Evolutionary conservation across 129 eudicot genomes (phyloP).

Genomic region (Calendula officinalis): DNA sequence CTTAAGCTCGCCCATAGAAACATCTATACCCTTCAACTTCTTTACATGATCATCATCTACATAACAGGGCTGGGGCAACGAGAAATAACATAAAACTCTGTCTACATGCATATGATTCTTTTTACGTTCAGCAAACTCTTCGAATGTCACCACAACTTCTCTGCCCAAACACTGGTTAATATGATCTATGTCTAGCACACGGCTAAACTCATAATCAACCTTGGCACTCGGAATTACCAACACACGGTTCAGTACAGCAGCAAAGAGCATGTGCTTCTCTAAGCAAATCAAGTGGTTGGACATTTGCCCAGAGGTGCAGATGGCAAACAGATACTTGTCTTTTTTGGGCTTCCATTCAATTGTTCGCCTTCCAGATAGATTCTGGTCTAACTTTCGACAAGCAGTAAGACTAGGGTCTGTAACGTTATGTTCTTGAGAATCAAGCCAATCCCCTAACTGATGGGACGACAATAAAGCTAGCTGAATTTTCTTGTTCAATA

Average conservation of each 20-base stretch:
- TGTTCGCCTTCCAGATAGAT: slow-evolving; percentile 49
- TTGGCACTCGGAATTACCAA: slow-evolving; percentile 80
- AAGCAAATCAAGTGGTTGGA: slow-evolving; percentile 94
- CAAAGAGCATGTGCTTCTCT: slow-evolving; percentile 97
- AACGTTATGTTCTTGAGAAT: slow-evolving; percentile 18
- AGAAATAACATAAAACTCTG: slow-evolving; percentile 79
- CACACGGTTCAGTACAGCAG: slow-evolving; percentile 63
- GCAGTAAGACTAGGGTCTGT: slow-evolving; percentile 31
- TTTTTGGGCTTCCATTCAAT: slow-evolving; percentile 77
- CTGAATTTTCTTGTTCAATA: slow-evolving; percentile 67
- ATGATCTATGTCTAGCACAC: slow-evolving; percentile 80
- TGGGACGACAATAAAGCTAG: slow-evolving; percentile 58
- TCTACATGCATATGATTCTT: slow-evolving; percentile 63
- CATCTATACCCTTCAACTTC: slow-evolving; percentile 72
- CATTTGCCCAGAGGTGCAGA: slow-evolving; percentile 93
- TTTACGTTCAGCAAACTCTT: slow-evolving; percentile 60
- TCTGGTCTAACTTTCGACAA: slow-evolving; percentile 54
- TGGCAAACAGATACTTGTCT: slow-evolving; percentile 80
- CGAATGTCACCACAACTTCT: slow-evolving; percentile 74
- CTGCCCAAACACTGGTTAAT: slow-evolving; percentile 77
- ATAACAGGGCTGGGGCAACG: slow-evolving; percentile 69
- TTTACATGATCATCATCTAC: slow-evolving; percentile 81
- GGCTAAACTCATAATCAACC: slow-evolving; percentile 72
- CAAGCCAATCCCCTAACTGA: slow-evolving; percentile 26
- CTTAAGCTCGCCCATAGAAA: slow-evolving; percentile 57